Percentiles rank a stretch among this genome's conserved stretches.
Conservation (phyloP, 176 grass and related monocot genomes). For the Saccharum officinarum region DNA sequence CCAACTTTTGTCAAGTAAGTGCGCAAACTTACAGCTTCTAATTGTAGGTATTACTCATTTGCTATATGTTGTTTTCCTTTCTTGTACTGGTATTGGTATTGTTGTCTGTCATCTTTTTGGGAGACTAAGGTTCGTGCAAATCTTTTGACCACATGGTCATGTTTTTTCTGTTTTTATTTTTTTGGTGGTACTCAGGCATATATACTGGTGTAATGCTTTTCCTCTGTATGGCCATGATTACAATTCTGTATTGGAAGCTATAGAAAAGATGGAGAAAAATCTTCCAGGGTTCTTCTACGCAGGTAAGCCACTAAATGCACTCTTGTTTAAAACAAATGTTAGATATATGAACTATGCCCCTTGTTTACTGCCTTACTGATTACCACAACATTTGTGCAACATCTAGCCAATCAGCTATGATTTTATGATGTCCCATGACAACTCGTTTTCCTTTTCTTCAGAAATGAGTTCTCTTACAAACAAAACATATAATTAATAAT, state of each 20-base stretch:
- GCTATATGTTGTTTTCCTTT: not conserved
- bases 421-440: not conserved
- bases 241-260: slow-evolving; percentile 71
- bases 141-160: slow-evolving; percentile 14
- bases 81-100: slow-evolving; percentile 8
- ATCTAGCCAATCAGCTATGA: not conserved
- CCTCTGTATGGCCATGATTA: slow-evolving; percentile 90
- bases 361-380: not conserved
- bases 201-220: slow-evolving; percentile 96
- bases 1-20: slow-evolving; percentile 91
- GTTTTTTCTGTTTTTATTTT: not conserved
- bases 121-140: not conserved
- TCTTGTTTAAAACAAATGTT: slow-evolving; percentile 17
- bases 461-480: not conserved
- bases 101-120: slow-evolving; percentile 3
- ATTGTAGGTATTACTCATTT: not conserved
- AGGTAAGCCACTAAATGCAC: slow-evolving; percentile 57
- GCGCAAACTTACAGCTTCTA: not conserved
- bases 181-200: slow-evolving; percentile 62
- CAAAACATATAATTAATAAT: not conserved
- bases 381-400: not conserved
- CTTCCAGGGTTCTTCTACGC: slow-evolving; percentile 98
- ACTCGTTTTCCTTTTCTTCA: not conserved
- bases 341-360: not conserved
- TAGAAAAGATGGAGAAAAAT: slow-evolving; percentile 93